Base-by-base conservation (phyloP, 495 filamentous ascomycete genomes). In the Hamigera avellanea region DNA sequence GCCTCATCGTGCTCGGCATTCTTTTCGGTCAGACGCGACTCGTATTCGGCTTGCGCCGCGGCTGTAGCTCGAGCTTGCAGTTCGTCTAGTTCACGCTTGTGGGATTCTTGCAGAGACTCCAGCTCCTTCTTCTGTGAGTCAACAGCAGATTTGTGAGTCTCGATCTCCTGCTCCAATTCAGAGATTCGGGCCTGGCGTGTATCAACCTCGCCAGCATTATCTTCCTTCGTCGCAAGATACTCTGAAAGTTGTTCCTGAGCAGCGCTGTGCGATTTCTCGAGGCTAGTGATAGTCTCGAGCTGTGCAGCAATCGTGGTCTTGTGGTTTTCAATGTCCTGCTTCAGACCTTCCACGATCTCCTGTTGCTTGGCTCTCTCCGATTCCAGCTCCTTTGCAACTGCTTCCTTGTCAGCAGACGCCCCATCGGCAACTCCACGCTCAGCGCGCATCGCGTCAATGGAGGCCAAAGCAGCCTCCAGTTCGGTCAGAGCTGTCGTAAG, bases 301-400 rank as follows among this genome's bases (percentile, higher is more conserved):
- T 82, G 80, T 40, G 57, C 59, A 28, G 72, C 70, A 46, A 86
- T 75, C 17, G 79, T 74, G 12, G 69, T 54, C 61, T 82, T 87
- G 56, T 93, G 83, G 40, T 82, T 75, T 19, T 85, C 78, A 39
- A 96, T 80, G 45, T 88, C 76, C 37, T 62, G 67, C 42, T 82
- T 81, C 28, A 99, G 59, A 19, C 66, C 61, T 19, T 71, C 64
- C 19, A 93, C 69, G 26, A 79, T 52, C 25, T 80, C 70, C 37
- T 80, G 64, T 42, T 94, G 82, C 46, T 70, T 70, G 9, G 37
- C 49, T 18, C 64, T 63, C 46, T 78, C 75, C 33, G 53, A 48
- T 33, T 75, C 68, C 14, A 71, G 64, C 43, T 64, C 58, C 17
- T 53, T 67, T 42, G 49, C 62, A 41, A 42, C 53, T 45, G 53